These are phyloP conservation scores for Fusarium annulatum DNA, from an alignment of 2,329 filamentous ascomycete species.

Conservation along the genomic window DNA sequence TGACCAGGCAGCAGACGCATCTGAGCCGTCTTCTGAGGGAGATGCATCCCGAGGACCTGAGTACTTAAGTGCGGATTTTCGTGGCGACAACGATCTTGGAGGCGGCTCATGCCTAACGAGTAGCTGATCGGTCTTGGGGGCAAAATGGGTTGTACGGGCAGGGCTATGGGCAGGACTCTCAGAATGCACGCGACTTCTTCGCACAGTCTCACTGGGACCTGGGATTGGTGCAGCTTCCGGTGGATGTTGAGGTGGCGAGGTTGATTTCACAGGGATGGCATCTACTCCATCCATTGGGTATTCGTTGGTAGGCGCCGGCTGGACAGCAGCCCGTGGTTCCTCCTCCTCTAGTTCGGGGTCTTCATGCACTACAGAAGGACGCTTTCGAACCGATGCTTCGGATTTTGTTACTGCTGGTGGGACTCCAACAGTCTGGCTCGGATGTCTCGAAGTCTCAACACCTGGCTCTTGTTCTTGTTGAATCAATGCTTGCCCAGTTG, in stretches of 20 bases:
- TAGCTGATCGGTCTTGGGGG: conserved; percentile 64
- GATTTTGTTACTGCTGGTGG: background rate
- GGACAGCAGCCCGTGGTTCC: conserved; percentile 22
- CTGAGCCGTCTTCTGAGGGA: conserved; percentile 62
- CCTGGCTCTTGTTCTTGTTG: conserved; percentile 14
- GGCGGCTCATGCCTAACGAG: conserved; percentile 75
- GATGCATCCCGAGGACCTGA: conserved; percentile 64
- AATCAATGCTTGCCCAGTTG: conserved; percentile 4
- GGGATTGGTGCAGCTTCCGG: background rate
- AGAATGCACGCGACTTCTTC: conserved; percentile 56
- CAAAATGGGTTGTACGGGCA: conserved; percentile 74
- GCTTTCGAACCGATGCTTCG: conserved; percentile 44
- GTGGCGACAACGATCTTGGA: conserved; percentile 76
- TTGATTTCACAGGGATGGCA: conserved; percentile 48
- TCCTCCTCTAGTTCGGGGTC: conserved; percentile 56
- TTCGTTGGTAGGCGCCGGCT: conserved; percentile 10
- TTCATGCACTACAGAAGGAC: conserved; percentile 60
- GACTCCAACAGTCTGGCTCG: background rate
- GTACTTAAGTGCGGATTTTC: conserved; percentile 81
- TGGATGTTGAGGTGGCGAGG: conserved; percentile 7
- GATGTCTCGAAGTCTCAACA: background rate
- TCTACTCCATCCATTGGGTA: conserved; percentile 46
- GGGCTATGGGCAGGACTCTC: conserved; percentile 76
- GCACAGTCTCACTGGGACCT: conserved; percentile 29
- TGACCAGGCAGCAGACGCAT: conserved; percentile 51